Conservation (phyloP, 495 filamentous ascomycete genomes). For the Aspergillus sclerotiicarbonarius region DNA sequence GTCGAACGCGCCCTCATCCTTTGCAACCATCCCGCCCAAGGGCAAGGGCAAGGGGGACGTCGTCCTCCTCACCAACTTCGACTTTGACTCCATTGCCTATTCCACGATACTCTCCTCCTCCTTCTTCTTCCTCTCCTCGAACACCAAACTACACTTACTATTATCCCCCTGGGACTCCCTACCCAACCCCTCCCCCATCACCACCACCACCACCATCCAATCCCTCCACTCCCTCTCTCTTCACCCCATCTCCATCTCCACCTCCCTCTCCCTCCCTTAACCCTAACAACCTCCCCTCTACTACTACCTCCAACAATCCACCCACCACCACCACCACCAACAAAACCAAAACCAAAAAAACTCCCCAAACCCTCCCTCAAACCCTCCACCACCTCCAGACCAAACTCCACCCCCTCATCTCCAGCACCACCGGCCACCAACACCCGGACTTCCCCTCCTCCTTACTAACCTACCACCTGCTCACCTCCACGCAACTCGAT, state of each 20-base stretch:
- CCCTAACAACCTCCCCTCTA: neutral
- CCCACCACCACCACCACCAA: slow-evolving; percentile 4
- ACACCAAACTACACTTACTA: too few relatives aligned
- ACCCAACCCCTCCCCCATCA: neutral
- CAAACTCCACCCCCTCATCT: slow-evolving; percentile 39
- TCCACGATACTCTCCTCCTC: too few relatives aligned
- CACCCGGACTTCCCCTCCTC: slow-evolving; percentile 67
- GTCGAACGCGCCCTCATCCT: too few relatives aligned
- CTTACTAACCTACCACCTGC: slow-evolving; percentile 58
- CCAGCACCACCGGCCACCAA: slow-evolving; percentile 50
- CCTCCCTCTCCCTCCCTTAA: neutral
- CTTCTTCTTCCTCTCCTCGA: too few relatives aligned
- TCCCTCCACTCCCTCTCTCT: neutral
- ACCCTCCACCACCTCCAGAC: slow-evolving; percentile 25
- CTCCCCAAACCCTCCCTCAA: slow-evolving; percentile 2
- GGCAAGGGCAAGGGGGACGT: too few relatives aligned
- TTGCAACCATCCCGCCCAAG: too few relatives aligned
- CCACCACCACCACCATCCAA: neutral
- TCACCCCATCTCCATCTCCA: neutral
- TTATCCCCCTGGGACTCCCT: too few relatives aligned
- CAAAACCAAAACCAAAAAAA: too few relatives aligned
- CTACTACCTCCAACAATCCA: neutral
- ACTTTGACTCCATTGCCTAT: too few relatives aligned
- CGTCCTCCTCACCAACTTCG: too few relatives aligned
- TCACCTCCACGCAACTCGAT: slow-evolving; percentile 70